Evolutionary conservation across 768 basidiomycete species (phyloP).

Genomic region (Mycena epipterygia): DNA sequence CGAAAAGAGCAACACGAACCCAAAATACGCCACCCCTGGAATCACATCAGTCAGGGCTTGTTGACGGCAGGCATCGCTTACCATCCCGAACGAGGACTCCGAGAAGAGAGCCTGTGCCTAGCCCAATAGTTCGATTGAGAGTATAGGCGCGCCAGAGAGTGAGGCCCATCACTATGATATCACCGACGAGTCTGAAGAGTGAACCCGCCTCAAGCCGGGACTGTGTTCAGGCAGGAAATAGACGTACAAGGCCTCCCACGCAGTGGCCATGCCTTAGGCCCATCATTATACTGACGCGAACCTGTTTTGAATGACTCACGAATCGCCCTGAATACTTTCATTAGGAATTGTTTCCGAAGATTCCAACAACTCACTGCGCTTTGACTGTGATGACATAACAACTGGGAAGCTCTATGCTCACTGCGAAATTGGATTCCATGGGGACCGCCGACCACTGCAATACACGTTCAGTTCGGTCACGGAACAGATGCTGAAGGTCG

Average conservation of each 20-base stretch:
- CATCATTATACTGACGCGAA: not conserved
- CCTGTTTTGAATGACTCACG: not conserved
- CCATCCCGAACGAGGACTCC: constrained; percentile 4
- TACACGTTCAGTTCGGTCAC: too few species aligned
- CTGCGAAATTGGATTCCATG: too few species aligned
- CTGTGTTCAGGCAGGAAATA: not conserved
- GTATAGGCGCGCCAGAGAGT: constrained; percentile 1
- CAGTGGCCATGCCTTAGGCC: not conserved
- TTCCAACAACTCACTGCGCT: not conserved
- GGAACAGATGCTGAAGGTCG: too few species aligned
- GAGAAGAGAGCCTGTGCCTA: not conserved
- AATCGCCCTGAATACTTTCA: constrained; percentile 6
- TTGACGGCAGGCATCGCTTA: not conserved
- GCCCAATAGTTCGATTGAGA: not conserved
- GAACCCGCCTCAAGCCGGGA: not conserved
- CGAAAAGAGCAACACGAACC: constrained; percentile 9
- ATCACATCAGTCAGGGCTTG: not conserved
- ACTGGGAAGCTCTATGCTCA: not conserved
- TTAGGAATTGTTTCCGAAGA: not conserved
- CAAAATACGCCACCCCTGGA: constrained; percentile 6
- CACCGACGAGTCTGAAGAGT: constrained; percentile 15
- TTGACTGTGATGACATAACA: constrained; percentile 4
- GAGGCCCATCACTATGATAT: not conserved
- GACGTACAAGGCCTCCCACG: constrained; percentile 4
- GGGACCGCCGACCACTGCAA: too few species aligned